Conservation (phyloP, 2,329 filamentous ascomycete genomes). For the Cladosporium sp. region DNA sequence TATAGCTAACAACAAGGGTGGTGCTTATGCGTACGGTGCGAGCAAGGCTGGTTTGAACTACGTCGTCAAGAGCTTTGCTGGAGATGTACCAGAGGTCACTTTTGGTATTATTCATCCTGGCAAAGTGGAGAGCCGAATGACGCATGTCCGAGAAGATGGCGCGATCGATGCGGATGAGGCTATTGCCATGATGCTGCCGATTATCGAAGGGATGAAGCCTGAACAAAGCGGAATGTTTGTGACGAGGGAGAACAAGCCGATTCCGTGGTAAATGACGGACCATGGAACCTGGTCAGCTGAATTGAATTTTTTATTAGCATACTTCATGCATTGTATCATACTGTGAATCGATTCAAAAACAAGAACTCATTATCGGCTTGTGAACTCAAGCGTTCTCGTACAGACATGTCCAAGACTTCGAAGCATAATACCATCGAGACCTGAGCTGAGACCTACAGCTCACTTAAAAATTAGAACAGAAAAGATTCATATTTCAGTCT, state of each 20-base stretch:
- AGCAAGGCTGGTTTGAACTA: conserved; percentile 18
- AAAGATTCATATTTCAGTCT: neutral
- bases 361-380: neutral
- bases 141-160: conserved; percentile 14
- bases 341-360: neutral
- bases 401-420: neutral
- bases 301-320: neutral
- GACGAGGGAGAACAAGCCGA: conserved; percentile 9
- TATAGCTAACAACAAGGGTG: conserved; percentile 17
- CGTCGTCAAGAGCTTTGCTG: conserved; percentile 14
- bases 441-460: neutral
- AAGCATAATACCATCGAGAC: neutral
- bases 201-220: conserved; percentile 5
- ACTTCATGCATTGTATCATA: neutral
- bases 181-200: conserved; percentile 17
- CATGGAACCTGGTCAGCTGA: neutral
- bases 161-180: conserved; percentile 16
- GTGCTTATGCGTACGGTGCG: conserved; percentile 15
- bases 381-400: neutral
- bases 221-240: conserved; percentile 18
- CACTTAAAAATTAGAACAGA: no score
- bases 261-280: conserved; percentile 6
- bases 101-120: conserved; percentile 18
- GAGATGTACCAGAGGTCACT: conserved; percentile 13
- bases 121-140: conserved; percentile 18